Evolutionary conservation across 2,329 filamentous ascomycete genomes (phyloP), one percentile per base, ranked within the genome.

Genomic region (Talaromyces funiculosus): DNA sequence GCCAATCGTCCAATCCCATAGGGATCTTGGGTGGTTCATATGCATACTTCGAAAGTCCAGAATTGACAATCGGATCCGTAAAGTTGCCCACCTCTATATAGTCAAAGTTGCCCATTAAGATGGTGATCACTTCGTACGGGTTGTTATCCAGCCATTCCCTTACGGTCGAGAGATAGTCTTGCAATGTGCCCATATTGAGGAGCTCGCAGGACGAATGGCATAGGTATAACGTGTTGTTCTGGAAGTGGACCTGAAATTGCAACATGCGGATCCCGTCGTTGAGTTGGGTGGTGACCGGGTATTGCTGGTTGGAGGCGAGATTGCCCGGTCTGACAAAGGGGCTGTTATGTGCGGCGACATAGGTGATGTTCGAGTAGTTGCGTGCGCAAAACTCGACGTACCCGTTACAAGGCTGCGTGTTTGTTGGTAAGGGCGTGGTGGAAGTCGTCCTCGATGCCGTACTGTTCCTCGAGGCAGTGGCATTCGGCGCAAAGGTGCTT

Each of bases 131-230:
- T 65, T 97, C 92, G 76, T 90, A 93, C 0, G 91, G 92, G 67
- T 97, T 86, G 0, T 71, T 67, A 6, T 82, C 81, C 2, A 97
- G 85, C 92, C 92, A 97, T 45, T 78, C 72, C 37, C 80, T 81
- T 12, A 96, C 88, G 0, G 79, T 81, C 6, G 78, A 78, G 35
- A 97, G 84, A 78, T 90, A 94, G 45, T 84, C 78, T 58, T 87
- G 85, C 55, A 94, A 88, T 7, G 89, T 86, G 0, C 93, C 92
- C 1, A 84, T 90, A 66, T 96, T 87, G 33, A 96, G 83, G 3
- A 96, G 78, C 65, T 91, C 84, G 75, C 92, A 97, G 49, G 83
- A 86, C 1, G 89, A 90, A 73, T 97, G 92, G 75, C 92, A 97
- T 68, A 94, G 90, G 74, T 90, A 89, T 49, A 89, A 73, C 0